These are phyloP conservation scores for Dactylellina cionopaga DNA, from an alignment of 2,329 filamentous ascomycete species.

Conservation along the genomic window DNA sequence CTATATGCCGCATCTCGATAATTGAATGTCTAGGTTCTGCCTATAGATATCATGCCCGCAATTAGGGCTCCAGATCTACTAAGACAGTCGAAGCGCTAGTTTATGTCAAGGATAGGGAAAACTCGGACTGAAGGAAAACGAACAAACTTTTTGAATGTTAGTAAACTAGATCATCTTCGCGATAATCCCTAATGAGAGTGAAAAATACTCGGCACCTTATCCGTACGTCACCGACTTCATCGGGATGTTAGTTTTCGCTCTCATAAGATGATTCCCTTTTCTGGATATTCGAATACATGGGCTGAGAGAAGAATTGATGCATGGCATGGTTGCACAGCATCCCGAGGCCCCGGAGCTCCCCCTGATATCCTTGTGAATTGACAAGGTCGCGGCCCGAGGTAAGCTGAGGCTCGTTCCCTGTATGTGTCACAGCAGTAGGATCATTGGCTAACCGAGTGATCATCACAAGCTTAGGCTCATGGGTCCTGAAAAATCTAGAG, in stretches of 20 bases:
- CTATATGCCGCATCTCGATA: too few species aligned
- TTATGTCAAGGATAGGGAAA: conserved; percentile 47
- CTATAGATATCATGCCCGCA: conserved; percentile 7
- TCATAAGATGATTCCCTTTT: conserved; percentile 11
- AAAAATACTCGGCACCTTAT: neutral
- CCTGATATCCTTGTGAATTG: conserved; percentile 13
- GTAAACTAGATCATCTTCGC: neutral
- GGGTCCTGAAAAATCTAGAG: conserved; percentile 8
- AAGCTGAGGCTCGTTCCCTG: conserved; percentile 11
- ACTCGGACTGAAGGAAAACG: conserved; percentile 25
- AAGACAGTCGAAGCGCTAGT: conserved; percentile 5
- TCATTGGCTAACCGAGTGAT: conserved; percentile 24
- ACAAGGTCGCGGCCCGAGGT: conserved; percentile 20
- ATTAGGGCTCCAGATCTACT: neutral
- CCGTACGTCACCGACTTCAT: neutral
- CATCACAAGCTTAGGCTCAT: conserved; percentile 16
- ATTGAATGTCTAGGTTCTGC: neutral
- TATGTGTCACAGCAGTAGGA: neutral
- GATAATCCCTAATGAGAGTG: too few species aligned
- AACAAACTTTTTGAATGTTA: neutral
- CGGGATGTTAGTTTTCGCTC: neutral
- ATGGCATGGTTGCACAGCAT: conserved; percentile 49
- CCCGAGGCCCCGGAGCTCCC: conserved; percentile 39
- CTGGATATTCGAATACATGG: conserved; percentile 11
- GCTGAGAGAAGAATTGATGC: conserved; percentile 13